phyloP scores from a whole-genome alignment of 1,284 basidiomycete species.

The Ganoderma sp. region DNA sequence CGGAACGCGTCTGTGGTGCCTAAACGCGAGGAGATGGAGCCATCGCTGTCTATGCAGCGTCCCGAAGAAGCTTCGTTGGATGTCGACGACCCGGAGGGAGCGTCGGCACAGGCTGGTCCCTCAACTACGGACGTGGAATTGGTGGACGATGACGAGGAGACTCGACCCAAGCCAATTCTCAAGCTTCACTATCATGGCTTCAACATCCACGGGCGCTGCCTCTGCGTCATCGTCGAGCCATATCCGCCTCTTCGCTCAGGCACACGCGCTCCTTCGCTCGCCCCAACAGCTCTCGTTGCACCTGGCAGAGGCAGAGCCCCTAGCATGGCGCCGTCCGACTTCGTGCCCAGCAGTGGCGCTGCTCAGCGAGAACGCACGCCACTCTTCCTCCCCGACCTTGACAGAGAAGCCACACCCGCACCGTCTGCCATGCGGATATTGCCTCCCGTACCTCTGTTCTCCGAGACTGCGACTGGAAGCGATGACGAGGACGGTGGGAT shows the following conservation, averaged over 20 bases:
- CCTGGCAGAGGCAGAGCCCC: slow-evolving; percentile 40
- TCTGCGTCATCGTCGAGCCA: slow-evolving; percentile 81
- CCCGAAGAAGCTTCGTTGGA: slow-evolving; percentile 8
- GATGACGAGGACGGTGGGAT: slow-evolving; percentile 58
- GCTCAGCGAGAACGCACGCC: slow-evolving; percentile 55
- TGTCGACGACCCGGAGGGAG: not conserved
- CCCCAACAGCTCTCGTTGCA: slow-evolving; percentile 35
- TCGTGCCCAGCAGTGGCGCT: slow-evolving; percentile 34
- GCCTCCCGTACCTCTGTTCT: slow-evolving; percentile 53
- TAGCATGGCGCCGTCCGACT: slow-evolving; percentile 44
- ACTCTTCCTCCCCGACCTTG: slow-evolving; percentile 70
- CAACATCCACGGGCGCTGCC: slow-evolving; percentile 66
- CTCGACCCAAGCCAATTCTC: slow-evolving; percentile 73
- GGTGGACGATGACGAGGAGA: slow-evolving; percentile 60
- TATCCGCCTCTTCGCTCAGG: slow-evolving; percentile 60
- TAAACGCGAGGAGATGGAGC: slow-evolving; percentile 34
- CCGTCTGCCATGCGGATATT: slow-evolving; percentile 40
- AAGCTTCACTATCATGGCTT: slow-evolving; percentile 72
- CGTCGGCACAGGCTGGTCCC: not conserved
- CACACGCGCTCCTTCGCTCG: slow-evolving; percentile 46
- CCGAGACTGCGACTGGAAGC: slow-evolving; percentile 43
- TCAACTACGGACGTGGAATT: slow-evolving; percentile 37
- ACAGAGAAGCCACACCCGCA: slow-evolving; percentile 49
- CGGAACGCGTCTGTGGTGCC: slow-evolving; percentile 11
- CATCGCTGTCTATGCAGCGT: slow-evolving; percentile 19